These are phyloP conservation scores for Suillus subalutaceus DNA, from an alignment of 768 basidiomycete species.

Conservation along the genomic window DNA sequence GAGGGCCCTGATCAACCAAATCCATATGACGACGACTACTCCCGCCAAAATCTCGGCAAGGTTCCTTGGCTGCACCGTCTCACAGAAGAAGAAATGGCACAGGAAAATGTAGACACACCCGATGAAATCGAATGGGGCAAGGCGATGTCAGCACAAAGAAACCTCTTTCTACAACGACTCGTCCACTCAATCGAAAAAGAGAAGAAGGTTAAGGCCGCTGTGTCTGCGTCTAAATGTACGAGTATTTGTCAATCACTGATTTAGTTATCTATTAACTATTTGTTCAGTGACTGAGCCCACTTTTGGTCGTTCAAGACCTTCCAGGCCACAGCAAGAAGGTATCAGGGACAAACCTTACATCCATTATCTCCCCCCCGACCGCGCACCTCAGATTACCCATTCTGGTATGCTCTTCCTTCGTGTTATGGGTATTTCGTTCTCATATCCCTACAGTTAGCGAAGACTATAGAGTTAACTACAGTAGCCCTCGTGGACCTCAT, in stretches of 20 bases:
- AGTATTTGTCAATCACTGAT: conserved; percentile 16
- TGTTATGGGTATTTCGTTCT: background rate
- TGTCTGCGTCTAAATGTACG: conserved; percentile 33
- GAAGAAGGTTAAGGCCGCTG: conserved; percentile 46
- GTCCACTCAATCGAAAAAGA: conserved; percentile 58
- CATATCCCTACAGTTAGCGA: conserved; percentile 5
- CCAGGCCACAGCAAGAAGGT: conserved; percentile 27
- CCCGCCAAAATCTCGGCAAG: conserved; percentile 58
- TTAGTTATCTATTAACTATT: conserved; percentile 1
- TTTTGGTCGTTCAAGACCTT: conserved; percentile 29
- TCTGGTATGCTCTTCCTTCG: conserved; percentile 23
- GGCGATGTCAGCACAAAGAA: conserved; percentile 72
- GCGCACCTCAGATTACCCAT: conserved; percentile 19
- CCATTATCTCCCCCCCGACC: conserved; percentile 35
- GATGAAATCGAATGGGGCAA: conserved; percentile 82
- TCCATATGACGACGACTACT: conserved; percentile 74
- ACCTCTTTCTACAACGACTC: conserved; percentile 70
- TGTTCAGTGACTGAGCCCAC: conserved; percentile 25
- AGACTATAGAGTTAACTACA: conserved; percentile 22
- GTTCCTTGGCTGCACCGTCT: conserved; percentile 63
- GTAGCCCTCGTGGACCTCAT: conserved; percentile 29
- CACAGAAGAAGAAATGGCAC: conserved; percentile 52
- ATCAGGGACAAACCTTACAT: conserved; percentile 36
- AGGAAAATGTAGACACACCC: conserved; percentile 77
- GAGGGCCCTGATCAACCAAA: conserved; percentile 67